Evolutionary conservation across 768 basidiomycete genomes (phyloP), one percentile per base, ranked within the genome.

Genomic region (Psilocybe cubensis): DNA sequence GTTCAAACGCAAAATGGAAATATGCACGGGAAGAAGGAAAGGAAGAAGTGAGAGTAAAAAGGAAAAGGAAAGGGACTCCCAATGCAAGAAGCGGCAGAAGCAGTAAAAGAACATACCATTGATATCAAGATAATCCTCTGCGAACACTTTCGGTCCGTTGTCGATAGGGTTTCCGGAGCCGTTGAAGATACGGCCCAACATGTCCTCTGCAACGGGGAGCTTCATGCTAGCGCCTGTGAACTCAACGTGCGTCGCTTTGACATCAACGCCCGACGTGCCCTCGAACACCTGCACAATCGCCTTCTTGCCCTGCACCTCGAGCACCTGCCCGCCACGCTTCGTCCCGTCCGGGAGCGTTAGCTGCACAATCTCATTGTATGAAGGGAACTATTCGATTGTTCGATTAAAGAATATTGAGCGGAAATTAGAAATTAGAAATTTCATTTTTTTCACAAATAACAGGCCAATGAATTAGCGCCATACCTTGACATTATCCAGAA

Each of bases 251-350:
- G 97, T 99, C 12, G 92, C 84, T 72, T 96, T 96, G 66, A 98
- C 97, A 72, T 99, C 97, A 42, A 98, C 91, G 31, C 97, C 97
- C 9, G 95, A 85, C 2, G 97, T 99, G 50, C 97, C 97, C 74
- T 99, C 97, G 66, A 99, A 99, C 59, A 99, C 96, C 72, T 99
- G 97, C 18, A 99, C 96, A 67, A 99, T 94, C 40, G 97, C 97
- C 71, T 98, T 98, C 82, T 96, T 97, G 53, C 97, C 97, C 70
- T 93, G 90, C 38, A 99, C 95, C 74, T 99, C 97, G 47, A 99
- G 86, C 10, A 98, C 96, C 74, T 98, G 97, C 25, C 97, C 97
- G 17, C 95, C 95, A 64, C 97, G 91, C 70, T 89, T 92, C 25
- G 94, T 82, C 12, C 97, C 97, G 72, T 99, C 96, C 8, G 96